Base-by-base conservation (phyloP, 2,329 filamentous ascomycete species). In the Dendryphion nanum region DNA sequence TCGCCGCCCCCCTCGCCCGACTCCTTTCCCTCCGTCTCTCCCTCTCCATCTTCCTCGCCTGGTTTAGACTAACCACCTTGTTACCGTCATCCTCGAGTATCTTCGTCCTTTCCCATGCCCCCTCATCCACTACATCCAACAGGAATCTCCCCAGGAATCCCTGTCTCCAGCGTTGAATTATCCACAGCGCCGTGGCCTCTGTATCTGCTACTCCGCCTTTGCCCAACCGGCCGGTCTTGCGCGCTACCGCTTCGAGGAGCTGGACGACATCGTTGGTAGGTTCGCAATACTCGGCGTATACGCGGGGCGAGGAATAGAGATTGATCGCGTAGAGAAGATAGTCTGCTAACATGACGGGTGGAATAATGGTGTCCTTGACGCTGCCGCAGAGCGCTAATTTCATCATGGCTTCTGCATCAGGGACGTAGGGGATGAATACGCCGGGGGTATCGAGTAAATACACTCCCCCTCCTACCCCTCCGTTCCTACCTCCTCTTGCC, bases 371-470 rank as follows among this genome's bases (percentile, higher is more conserved):
- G 62, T 95, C 89, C 64, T 95, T 95, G 38, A 98, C 89, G 63
- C 85, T 87, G 15, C 91, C 89, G 35, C 88, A 89, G 1, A 97
- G 78, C 2, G 90, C 85, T n/a, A 98, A 78, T 67, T 95, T 97
- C 46, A 98, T 74, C 93, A 98, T 98, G 31, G 83, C 81, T 61
- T 93, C 85, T 13, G 86, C 78, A 56, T 94, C 81, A 0, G 84
- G 78, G 18, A 97, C 85, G 62, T 95, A 95, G 0, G 93, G 93
- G 42, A 96, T 81, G 65, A 97, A 98, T 6, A 98, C 90, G 33
- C 93, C 93, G 0, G 93, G 93, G 0, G 91, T 96, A 67, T 98
- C 93, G 33, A 95, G 72, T 30, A 97, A 70, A 62, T 93, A 95
- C 4, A 95, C 83, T 30, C 83, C 84, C 4, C 69, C 71, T 6